phyloP scores from a whole-genome alignment of 306 rosid genomes.

The Glycine latifolia region DNA sequence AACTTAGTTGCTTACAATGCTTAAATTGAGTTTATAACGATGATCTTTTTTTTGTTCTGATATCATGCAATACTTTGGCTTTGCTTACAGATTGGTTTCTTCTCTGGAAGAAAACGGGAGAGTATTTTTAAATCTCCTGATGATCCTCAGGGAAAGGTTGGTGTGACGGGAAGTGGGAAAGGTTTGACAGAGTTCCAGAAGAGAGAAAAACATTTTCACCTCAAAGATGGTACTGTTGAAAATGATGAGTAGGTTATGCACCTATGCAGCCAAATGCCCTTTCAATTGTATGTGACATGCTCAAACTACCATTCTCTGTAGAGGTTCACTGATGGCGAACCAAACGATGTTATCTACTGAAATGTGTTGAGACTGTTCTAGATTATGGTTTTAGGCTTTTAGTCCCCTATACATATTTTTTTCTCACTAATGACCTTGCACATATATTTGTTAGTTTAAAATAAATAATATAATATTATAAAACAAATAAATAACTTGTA shows the following conservation, averaged over 20 bases:
- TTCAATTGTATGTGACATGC: slow-evolving; percentile 46
- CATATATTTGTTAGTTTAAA: too few species aligned
- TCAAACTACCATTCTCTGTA: slow-evolving; percentile 40
- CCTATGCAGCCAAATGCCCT: neutral
- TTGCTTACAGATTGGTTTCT: slow-evolving; percentile 80
- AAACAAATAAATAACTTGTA: too few species aligned
- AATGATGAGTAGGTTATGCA: slow-evolving; percentile 68
- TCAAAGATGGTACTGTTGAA: slow-evolving; percentile 86
- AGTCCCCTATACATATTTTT: neutral
- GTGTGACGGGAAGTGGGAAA: slow-evolving; percentile 99
- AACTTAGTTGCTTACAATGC: neutral
- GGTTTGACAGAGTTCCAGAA: slow-evolving; percentile 97
- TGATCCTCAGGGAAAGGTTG: slow-evolving; percentile 95
- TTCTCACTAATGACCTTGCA: too few species aligned
- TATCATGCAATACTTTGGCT: slow-evolving; percentile 12
- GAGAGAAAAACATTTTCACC: slow-evolving; percentile 96
- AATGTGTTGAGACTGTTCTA: slow-evolving; percentile 31
- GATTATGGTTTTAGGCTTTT: slow-evolving; percentile 22
- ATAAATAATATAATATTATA: too few species aligned
- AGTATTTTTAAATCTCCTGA: slow-evolving; percentile 99
- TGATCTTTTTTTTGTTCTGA: neutral
- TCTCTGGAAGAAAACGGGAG: slow-evolving; percentile 89
- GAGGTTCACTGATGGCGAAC: slow-evolving; percentile 33
- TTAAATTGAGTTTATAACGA: neutral
- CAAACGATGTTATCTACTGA: slow-evolving; percentile 16